phyloP scores from a whole-genome alignment of 768 basidiomycete species.

The Naematelia encephala region DNA sequence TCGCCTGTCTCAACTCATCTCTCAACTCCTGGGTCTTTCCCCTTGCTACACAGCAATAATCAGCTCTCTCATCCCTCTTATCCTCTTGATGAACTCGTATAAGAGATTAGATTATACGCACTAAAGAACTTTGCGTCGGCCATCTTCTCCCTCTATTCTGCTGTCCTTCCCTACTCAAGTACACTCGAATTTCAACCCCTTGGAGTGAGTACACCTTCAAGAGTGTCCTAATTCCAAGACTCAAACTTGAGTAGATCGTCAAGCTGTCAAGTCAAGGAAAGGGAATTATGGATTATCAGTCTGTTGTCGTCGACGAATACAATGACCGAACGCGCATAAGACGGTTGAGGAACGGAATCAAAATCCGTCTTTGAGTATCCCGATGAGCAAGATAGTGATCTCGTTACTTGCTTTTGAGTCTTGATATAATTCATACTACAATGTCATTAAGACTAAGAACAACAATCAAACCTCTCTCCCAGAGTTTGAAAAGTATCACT shows the following conservation, averaged over 20 bases:
- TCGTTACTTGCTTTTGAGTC: too few relatives aligned
- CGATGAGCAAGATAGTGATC: too few relatives aligned
- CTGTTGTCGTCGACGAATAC: too few relatives aligned
- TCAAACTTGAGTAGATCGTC: too few relatives aligned
- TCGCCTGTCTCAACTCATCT: slow-evolving; percentile 82
- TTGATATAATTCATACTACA: too few relatives aligned
- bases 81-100: neutral
- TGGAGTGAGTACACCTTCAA: too few relatives aligned
- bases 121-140: slow-evolving; percentile 53
- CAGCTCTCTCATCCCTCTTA: neutral
- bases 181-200: neutral
- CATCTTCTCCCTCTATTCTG: slow-evolving; percentile 31
- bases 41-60: slow-evolving; percentile 33
- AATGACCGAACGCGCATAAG: neutral
- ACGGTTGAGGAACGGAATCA: neutral
- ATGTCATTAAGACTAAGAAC: neutral
- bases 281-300: too few relatives aligned
- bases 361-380: neutral
- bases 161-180: neutral
- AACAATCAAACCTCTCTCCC: neutral
- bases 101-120: too few relatives aligned
- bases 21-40: slow-evolving; percentile 68
- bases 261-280: too few relatives aligned
- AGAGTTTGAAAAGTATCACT: too few relatives aligned
- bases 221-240: neutral